Evolutionary conservation across 345 rosid genomes (phyloP), one percentile per base, ranked within the genome.

Genomic region (Orychophragmus violaceus): DNA sequence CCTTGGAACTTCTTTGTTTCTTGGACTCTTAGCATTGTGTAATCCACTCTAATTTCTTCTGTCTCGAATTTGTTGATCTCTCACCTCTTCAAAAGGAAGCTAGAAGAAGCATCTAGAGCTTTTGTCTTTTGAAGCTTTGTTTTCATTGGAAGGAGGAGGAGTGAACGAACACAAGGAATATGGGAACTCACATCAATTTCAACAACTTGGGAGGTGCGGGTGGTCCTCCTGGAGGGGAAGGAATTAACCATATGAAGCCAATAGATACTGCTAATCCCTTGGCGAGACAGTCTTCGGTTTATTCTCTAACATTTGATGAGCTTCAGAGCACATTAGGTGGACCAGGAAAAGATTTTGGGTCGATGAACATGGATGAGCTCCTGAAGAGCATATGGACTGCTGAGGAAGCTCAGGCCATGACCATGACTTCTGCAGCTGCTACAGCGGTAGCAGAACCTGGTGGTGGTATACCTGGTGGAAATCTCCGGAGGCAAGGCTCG

Each of bases 311-410:
- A 7, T 84, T 94, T 45, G 97, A 88, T 56, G 99, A 88, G 83
- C 76, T 94, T 28, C 99, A 90, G 61, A 88, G 55, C 82, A 83
- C 91, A 4, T 70, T 83, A 66, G 82, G 88, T 45, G 97, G 91
- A 21, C 59, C 82, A 3, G 89, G 91, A 3, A 94, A 85, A 82
- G 97, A 94, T 68, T 83, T 91, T 16, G 99, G 99, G 28, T 94
- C 97, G 6, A 87, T 94, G 93, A 94, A 94, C 78, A 94, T 94
- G 95, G 99, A 94, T 45, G 99, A 94, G 75, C 79, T 94, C 52
- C 52, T 94, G 67, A 94, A 87, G 69, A 94, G 75, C 69, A 81
- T 94, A 62, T 94, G 95, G 91, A 85, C 80, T 59, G 99, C 91
- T 27, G 99, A 91, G 75, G 97, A 88, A 81, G 85, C 68, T 42